Evolutionary conservation across 208 protist genomes (phyloP), one percentile per base, ranked within the genome.

Genomic region (Acanthamoeba triangularis): DNA sequence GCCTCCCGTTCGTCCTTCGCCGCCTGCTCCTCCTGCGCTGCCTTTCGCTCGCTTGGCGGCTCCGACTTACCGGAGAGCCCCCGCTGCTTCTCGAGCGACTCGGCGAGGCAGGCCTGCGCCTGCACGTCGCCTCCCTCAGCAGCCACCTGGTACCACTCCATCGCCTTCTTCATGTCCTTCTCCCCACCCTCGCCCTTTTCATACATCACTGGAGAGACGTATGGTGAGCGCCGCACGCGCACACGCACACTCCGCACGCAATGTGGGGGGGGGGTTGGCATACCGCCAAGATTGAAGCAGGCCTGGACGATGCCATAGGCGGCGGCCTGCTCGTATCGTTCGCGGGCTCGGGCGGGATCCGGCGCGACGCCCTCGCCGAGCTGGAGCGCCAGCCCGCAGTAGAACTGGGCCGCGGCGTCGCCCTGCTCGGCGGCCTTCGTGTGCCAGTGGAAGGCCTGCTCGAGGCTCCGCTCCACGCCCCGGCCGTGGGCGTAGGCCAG

Each of bases 81-180:
- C 25, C 23, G 6, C 74, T 30, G 33, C n/a, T 82, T 44, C 41
- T 94, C 91, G 25, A 87, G 52, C 30, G 6, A 44, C 52, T 52
- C 49, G 37, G 72, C 91, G n/a, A 94, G 91, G 41, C 76, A 74
- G 41, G 49, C 59, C 54, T 94, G 91, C 41, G 91, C 91, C n/a
- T 94, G 54, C 28, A 72, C 35, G 33, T 87, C 54, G 16, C 91
- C 91, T 28, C 37, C 35, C 91, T 94, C 91, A 6, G 91, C 91
- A 2, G 91, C 91, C 8, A 41, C 14, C 33, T 56, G 20, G 67
- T 63, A 94, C 91, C 91, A 94, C 28, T 33, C 33, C 33, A 56
- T 28, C 37, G 91, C 91, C 37, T 20, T 28, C 67, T 61, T 87
- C 25, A 25, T 23, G 56, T 94, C 91, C n/a, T 52, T 63, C 56